Conservation (phyloP, 2,329 filamentous ascomycete genomes). For the Ophiocordyceps camponoti-leonardi region DNA sequence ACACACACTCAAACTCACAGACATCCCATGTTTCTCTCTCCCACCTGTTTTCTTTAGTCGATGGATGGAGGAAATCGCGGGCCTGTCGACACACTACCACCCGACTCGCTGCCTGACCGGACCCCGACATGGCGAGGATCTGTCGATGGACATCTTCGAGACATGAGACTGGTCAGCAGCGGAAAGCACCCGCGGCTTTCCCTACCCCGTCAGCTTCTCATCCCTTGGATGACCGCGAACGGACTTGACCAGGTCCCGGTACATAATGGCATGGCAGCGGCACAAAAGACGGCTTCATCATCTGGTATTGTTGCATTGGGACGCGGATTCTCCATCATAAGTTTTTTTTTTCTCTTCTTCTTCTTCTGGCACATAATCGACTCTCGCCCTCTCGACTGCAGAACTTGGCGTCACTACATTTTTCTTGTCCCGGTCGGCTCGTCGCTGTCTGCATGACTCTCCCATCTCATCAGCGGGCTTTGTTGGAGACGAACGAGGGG, state of each 20-base stretch:
- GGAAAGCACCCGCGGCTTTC: not conserved
- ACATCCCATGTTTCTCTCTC: not conserved
- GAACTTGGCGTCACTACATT: constrained; percentile 1
- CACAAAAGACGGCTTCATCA: constrained; percentile 14
- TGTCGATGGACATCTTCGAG: not conserved
- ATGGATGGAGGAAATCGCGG: not conserved
- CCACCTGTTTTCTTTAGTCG: not conserved
- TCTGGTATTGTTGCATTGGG: constrained; percentile 33
- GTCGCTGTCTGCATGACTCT: not conserved
- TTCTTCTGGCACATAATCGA: constrained; percentile 15
- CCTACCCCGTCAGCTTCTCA: not conserved
- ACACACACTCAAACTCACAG: too few relatives aligned
- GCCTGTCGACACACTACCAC: not conserved
- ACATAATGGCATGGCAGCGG: constrained; percentile 16
- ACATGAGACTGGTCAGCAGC: not conserved
- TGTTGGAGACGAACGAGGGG: not conserved
- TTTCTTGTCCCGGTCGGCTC: not conserved
- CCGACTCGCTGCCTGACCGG: not conserved
- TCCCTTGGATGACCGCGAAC: constrained; percentile 11
- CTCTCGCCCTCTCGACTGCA: constrained; percentile 4
- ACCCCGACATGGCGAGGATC: not conserved
- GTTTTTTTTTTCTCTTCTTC: constrained; percentile 11
- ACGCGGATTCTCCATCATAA: constrained; percentile 12
- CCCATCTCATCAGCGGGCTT: not conserved
- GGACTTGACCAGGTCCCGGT: constrained; percentile 12